Percentiles rank a stretch among this genome's conserved stretches.
Evolutionary conservation across 2,329 filamentous ascomycete species (phyloP).

Genomic region (Cladosporium halotolerans): DNA sequence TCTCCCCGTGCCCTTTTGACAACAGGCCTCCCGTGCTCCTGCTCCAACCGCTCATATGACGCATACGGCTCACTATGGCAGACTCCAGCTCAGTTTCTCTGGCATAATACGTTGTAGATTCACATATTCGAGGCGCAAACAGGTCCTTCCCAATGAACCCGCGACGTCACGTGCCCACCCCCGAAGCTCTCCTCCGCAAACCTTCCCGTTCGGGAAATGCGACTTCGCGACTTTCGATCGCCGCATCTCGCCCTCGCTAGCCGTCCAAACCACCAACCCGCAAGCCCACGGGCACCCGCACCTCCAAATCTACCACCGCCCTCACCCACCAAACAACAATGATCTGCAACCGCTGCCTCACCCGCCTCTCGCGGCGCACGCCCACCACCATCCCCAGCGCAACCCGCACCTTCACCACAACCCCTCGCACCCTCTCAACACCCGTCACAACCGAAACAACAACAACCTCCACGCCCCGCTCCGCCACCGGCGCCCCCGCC

Average conservation of each 20-base stretch:
- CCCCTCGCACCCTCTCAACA: constrained; percentile 15
- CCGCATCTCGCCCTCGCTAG: not conserved
- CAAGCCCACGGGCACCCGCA: not conserved
- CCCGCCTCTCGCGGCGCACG: constrained; percentile 18
- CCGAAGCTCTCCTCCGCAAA: constrained; percentile 7
- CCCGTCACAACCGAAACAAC: constrained; percentile 25
- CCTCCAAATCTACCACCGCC: not conserved
- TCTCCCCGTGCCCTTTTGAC: not conserved
- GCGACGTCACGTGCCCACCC: not conserved
- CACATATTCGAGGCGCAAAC: too few species aligned
- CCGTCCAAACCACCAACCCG: not conserved
- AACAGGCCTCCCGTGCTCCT: not conserved
- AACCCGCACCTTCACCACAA: constrained; percentile 1
- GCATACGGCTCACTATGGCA: too few species aligned
- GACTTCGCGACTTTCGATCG: not conserved
- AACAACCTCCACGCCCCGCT: constrained; percentile 26
- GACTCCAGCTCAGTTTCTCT: too few species aligned
- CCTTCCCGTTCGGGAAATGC: not conserved
- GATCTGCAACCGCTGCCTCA: constrained; percentile 28
- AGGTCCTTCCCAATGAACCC: too few species aligned
- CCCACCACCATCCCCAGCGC: not conserved
- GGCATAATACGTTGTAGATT: too few species aligned
- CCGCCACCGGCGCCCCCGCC: constrained; percentile 28
- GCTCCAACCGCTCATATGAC: too few species aligned
- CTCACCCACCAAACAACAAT: constrained; percentile 11